These are phyloP conservation scores for Breviolum minutum DNA, from an alignment of 73 alveolate genomes.

Conservation along the genomic window DNA sequence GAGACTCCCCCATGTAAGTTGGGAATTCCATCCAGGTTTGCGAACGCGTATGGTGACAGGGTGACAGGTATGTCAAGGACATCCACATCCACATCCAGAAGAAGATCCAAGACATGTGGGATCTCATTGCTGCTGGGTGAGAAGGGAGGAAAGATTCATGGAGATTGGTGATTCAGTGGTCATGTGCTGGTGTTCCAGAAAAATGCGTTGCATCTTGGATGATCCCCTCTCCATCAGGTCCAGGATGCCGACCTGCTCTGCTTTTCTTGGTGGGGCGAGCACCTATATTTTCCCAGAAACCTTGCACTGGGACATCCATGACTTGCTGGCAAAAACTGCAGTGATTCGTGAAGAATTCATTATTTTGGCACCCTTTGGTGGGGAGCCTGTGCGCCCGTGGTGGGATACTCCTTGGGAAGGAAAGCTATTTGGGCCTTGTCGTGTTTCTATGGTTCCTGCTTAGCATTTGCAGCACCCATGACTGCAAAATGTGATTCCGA, in stretches of 20 bases:
- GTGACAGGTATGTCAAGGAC: not conserved
- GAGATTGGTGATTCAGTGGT: not conserved
- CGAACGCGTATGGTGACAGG: not conserved
- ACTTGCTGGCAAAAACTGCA: not conserved
- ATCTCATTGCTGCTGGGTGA: not conserved
- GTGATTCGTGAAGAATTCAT: not conserved
- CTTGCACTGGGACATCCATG: not conserved
- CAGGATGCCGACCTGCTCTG: not conserved
- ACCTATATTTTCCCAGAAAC: not conserved
- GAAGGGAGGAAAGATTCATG: not conserved
- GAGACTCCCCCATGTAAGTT: not conserved
- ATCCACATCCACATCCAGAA: not conserved
- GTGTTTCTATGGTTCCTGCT: not conserved
- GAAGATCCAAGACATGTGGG: not conserved
- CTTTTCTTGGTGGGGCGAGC: not conserved
- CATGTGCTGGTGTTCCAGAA: not conserved
- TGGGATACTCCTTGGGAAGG: slow-evolving; percentile 4
- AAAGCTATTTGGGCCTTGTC: not conserved
- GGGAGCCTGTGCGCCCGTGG: not conserved
- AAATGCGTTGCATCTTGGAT: not conserved
- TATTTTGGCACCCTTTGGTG: not conserved
- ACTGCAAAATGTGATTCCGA: not conserved
- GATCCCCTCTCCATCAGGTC: not conserved
- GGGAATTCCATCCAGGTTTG: not conserved
- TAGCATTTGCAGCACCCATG: not conserved